These are phyloP conservation scores for Pterulicium gracile DNA, from an alignment of 1,284 basidiomycete genomes.

Conservation along the genomic window DNA sequence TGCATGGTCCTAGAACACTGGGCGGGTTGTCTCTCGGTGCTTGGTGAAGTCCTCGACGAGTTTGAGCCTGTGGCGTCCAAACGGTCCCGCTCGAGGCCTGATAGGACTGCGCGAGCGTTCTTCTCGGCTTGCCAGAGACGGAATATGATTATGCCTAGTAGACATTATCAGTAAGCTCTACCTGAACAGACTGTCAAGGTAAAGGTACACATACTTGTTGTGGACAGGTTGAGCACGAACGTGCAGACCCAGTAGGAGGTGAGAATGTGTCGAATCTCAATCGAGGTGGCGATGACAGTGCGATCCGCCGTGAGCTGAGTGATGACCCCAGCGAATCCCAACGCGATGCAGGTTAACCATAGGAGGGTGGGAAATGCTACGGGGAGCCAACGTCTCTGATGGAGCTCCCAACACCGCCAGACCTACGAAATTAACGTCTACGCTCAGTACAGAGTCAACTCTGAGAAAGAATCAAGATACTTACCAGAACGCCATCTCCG, in stretches of 20 bases:
- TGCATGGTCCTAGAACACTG: neutral
- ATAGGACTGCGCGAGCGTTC: too few relatives aligned
- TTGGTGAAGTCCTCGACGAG: too few relatives aligned
- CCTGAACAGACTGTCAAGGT: neutral
- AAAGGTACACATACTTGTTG: neutral
- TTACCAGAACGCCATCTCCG: neutral
- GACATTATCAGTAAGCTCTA: neutral
- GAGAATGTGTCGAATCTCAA: neutral
- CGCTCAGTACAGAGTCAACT: too few relatives aligned
- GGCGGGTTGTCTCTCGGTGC: too few relatives aligned
- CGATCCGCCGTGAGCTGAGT: neutral
- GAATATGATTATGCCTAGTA: neutral
- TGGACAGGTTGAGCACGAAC: neutral
- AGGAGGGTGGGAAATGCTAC: neutral
- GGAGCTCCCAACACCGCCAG: neutral
- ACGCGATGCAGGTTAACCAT: neutral
- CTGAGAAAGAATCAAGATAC: too few relatives aligned
- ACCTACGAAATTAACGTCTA: too few relatives aligned
- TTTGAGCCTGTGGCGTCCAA: too few relatives aligned
- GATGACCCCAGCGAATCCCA: neutral
- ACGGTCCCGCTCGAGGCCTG: too few relatives aligned
- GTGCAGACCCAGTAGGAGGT: neutral
- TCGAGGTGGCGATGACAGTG: neutral
- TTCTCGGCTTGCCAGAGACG: neutral
- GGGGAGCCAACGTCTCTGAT: neutral